Conservation (phyloP, 2,329 filamentous ascomycete genomes). For the Cordyceps javanica region DNA sequence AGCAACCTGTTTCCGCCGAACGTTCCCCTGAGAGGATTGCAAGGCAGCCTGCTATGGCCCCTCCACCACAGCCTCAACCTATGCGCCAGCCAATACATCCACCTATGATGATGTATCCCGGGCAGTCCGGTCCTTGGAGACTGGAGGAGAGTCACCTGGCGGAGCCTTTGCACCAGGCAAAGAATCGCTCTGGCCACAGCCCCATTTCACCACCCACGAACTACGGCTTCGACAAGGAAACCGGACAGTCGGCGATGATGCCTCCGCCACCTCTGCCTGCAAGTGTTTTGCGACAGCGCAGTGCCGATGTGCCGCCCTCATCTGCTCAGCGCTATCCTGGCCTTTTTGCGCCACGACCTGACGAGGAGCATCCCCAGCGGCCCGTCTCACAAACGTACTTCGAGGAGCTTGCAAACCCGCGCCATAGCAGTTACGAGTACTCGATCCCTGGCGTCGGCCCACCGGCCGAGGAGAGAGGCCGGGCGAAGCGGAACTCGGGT, state of each 20-base stretch:
- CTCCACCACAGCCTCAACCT: not conserved
- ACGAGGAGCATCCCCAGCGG: not conserved
- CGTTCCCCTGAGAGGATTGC: not conserved
- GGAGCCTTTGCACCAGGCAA: slow-evolving; percentile 38
- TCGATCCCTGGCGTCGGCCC: slow-evolving; percentile 30
- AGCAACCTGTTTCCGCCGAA: not conserved
- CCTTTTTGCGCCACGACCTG: slow-evolving; percentile 33
- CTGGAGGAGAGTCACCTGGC: slow-evolving; percentile 49
- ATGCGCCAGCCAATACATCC: not conserved
- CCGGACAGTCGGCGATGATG: slow-evolving; percentile 24
- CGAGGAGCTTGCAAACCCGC: slow-evolving; percentile 31
- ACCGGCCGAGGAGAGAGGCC: slow-evolving; percentile 30
- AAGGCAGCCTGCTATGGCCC: not conserved
- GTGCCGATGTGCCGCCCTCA: slow-evolving; percentile 41
- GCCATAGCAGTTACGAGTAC: slow-evolving; percentile 34
- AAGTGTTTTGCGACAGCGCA: slow-evolving; percentile 19
- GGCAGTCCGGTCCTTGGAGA: slow-evolving; percentile 41
- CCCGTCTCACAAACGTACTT: slow-evolving; percentile 13
- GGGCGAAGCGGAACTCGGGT: slow-evolving; percentile 33
- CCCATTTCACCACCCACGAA: slow-evolving; percentile 22
- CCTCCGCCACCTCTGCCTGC: slow-evolving; percentile 10
- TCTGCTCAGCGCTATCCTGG: slow-evolving; percentile 44
- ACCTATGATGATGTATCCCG: slow-evolving; percentile 19
- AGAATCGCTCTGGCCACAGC: slow-evolving; percentile 28
- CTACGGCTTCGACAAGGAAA: slow-evolving; percentile 48